Evolutionary conservation across 192 early-diverging fungal species (phyloP).

Genomic region (Rhizophagus sp.): DNA sequence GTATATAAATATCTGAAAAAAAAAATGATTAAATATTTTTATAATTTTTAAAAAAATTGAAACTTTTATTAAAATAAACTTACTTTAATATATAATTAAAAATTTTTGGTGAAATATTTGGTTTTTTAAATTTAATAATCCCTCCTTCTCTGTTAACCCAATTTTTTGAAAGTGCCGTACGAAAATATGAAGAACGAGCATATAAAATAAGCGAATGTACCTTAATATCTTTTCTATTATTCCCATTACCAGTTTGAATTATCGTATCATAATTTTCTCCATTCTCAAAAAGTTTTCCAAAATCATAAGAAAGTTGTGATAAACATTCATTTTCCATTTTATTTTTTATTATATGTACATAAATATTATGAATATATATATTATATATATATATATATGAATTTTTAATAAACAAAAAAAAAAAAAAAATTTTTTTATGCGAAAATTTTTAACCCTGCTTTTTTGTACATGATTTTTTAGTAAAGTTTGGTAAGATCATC

Average conservation of each 20-base stretch:
- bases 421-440: too few species aligned
- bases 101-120: conserved; percentile 15
- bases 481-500: too few species aligned
- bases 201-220: conserved; percentile 4
- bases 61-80: background rate
- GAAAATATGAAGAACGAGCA: conserved; percentile 22
- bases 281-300: background rate
- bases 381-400: too few species aligned
- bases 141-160: conserved; percentile 4
- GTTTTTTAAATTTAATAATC: conserved; percentile 14
- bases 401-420: too few species aligned
- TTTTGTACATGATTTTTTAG: too few species aligned
- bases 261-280: background rate
- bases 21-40: too few species aligned
- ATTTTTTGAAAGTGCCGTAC: conserved; percentile 5
- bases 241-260: background rate
- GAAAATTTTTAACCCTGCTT: too few species aligned
- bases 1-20: conserved; percentile 23
- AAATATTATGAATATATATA: too few species aligned
- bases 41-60: too few species aligned
- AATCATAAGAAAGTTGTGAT: background rate
- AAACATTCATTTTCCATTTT: background rate
- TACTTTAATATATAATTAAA: background rate
- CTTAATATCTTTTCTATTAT: conserved; percentile 9
- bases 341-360: background rate